These are phyloP conservation scores for Alternaria triticina DNA, from an alignment of 2,329 filamentous ascomycete species.

Conservation along the genomic window DNA sequence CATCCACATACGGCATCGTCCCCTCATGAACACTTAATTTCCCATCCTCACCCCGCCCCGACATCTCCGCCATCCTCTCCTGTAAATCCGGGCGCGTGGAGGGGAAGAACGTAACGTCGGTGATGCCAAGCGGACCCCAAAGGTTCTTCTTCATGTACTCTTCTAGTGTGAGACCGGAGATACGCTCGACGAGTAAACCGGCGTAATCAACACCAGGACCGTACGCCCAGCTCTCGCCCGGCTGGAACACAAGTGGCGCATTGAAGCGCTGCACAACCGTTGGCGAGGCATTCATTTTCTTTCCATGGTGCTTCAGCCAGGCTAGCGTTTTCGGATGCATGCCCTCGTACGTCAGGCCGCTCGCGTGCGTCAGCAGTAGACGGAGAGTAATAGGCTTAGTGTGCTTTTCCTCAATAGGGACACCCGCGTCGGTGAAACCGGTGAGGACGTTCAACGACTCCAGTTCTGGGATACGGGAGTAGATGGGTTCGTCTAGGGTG, in stretches of 20 bases:
- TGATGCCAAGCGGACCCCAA: slow-evolving; percentile 53
- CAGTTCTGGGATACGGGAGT: slow-evolving; percentile 43
- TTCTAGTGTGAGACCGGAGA: slow-evolving; percentile 58
- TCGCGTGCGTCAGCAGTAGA: slow-evolving; percentile 58
- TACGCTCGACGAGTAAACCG: slow-evolving; percentile 52
- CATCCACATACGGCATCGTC: slow-evolving; percentile 22
- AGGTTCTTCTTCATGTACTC: slow-evolving; percentile 65
- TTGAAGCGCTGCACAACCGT: slow-evolving; percentile 52
- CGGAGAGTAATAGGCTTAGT: slow-evolving; percentile 37
- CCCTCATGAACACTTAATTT: slow-evolving; percentile 12
- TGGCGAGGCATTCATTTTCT: slow-evolving; percentile 34
- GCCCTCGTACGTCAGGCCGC: slow-evolving; percentile 56
- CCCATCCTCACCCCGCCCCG: slow-evolving; percentile 21
- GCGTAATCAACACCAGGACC: slow-evolving; percentile 58
- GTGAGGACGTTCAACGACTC: slow-evolving; percentile 32
- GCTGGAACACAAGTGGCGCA: slow-evolving; percentile 45
- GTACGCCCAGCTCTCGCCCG: slow-evolving; percentile 60
- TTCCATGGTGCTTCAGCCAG: slow-evolving; percentile 46
- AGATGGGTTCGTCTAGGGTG: slow-evolving; percentile 41
- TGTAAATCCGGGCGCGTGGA: slow-evolving; percentile 28
- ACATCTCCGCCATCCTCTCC: slow-evolving; percentile 37
- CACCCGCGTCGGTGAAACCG: slow-evolving; percentile 31
- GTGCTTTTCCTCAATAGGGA: slow-evolving; percentile 31
- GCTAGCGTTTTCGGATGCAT: slow-evolving; percentile 49
- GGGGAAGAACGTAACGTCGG: slow-evolving; percentile 63